phyloP scores from a whole-genome alignment of 495 filamentous ascomycete genomes.

The Neurospora hispaniola region DNA sequence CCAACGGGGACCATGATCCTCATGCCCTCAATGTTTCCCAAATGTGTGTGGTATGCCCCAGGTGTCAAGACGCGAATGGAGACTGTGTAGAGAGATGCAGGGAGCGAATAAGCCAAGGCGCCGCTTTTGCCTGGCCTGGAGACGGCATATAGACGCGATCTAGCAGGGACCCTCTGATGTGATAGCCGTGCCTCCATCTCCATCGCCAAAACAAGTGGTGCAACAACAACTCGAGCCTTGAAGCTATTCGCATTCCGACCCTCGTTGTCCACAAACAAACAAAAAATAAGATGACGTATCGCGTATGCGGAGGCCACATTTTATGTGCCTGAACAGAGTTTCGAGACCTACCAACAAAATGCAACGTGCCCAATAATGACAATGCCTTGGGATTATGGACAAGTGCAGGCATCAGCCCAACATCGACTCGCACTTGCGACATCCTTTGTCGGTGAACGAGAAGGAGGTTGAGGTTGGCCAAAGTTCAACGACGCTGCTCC shows the following conservation, averaged over 20 bases:
- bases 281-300: not conserved
- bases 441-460: not conserved
- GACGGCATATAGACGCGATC: not conserved
- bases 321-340: not conserved
- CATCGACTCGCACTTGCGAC: not conserved
- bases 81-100: not conserved
- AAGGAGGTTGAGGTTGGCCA: not conserved
- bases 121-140: not conserved
- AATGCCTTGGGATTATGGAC: not conserved
- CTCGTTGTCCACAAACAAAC: not conserved
- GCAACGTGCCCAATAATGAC: not conserved
- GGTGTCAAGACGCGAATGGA: not conserved
- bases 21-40: not conserved
- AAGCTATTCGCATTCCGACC: not conserved
- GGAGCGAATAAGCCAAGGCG: not conserved
- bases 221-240: not conserved
- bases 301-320: not conserved
- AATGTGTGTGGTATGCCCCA: not conserved
- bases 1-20: not conserved
- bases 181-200: not conserved
- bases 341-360: not conserved
- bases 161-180: not conserved
- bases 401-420: not conserved
- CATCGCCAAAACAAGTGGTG: not conserved
- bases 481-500: not conserved